A percentile compares a stretch with the other conserved stretches of the same genome.
These are phyloP conservation scores for Canariomyces notabilis DNA, from an alignment of 2,329 filamentous ascomycete genomes.

Conservation along the genomic window DNA sequence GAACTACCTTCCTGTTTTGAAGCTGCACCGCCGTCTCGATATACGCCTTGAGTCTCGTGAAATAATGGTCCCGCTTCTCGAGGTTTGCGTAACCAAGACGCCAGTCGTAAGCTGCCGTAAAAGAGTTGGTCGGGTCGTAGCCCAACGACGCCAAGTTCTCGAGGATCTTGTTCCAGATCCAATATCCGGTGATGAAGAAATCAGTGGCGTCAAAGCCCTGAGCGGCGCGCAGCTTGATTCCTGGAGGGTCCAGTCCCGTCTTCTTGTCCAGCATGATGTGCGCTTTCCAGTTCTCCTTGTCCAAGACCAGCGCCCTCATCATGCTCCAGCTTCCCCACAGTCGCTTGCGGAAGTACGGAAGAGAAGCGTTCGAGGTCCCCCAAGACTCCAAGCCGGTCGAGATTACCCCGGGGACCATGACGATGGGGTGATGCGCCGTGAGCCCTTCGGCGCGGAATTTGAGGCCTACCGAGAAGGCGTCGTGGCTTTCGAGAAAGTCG, in stretches of 20 bases:
- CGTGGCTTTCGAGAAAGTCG: conserved; percentile 77
- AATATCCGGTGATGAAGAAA: conserved; percentile 88
- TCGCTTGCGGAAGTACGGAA: conserved; percentile 88
- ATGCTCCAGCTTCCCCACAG: conserved; percentile 99
- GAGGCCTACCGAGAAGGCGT: conserved; percentile 86
- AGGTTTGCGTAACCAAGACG: conserved; percentile 84
- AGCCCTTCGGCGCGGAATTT: conserved; percentile 79
- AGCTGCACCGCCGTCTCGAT: conserved; percentile 79
- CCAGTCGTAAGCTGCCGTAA: conserved; percentile 80
- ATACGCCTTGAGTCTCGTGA: conserved; percentile 81
- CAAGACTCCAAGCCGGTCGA: conserved; percentile 95
- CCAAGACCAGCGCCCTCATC: conserved; percentile 90
- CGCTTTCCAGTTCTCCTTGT: conserved; percentile 90
- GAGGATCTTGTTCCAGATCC: conserved; percentile 99
- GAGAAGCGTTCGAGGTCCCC: conserved; percentile 80
- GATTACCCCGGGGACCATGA: conserved; percentile 97
- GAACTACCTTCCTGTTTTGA: conserved; percentile 70
- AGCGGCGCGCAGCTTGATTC: conserved; percentile 83
- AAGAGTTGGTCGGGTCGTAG: conserved; percentile 79
- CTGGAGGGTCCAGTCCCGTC: conserved; percentile 85
- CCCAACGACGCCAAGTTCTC: conserved; percentile 95
- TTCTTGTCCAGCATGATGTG: conserved; percentile 95
- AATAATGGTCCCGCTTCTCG: conserved; percentile 88
- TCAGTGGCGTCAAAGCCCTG: conserved; percentile 97
- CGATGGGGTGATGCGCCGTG: conserved; percentile 75